Base-by-base conservation (phyloP, 257 asterid species). In the Solanum ahanhuiri region DNA sequence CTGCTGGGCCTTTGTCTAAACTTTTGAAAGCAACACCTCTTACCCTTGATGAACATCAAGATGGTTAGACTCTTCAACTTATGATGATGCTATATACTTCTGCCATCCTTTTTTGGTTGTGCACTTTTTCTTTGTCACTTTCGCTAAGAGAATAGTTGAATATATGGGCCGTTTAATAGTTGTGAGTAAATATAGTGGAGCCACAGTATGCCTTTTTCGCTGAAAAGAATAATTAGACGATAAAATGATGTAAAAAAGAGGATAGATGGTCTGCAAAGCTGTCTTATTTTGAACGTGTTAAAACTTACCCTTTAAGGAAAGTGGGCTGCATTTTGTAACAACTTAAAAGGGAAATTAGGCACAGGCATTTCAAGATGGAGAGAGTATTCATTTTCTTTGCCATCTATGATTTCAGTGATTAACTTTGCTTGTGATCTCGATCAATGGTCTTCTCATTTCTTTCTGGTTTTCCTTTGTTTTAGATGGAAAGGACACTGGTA, bases 1-100 rank as follows among this genome's bases (percentile, higher is more conserved):
- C 98, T 83, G 89, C 91, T 57, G 99, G 99, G 79, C 99, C 99
- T 91, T 89, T 97, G 75, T 87, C 96, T 28, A 94, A 94, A 90
- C 94, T 97, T 89, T 94, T 97, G 88, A 90, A 93, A 88, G 89
- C 98, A 82, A 92, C 99, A 33, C 94, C 97, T 82, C 85, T 86
- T 43, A 86, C 88, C 25, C 86, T 87, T 88, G 94, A 91, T 90
- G 96, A 88, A 88, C 91, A 64, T 67, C 86, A 88, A 89, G 97
- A 89, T 57, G 93, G 84, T 76, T 83, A 17, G 85, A 76, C 88
- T 81, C 77, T 90, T 88, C 84, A 81, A 72, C 71, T 69, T 87
- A n/a, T 71, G 81, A 85, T 83, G 86, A 83, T 79, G 85, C 33
- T 63, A 20, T 88, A 30, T 72, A 30, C 67, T 81, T 58, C 41